A percentile compares a stretch with the other conserved stretches of the same genome.
phyloP scores from a whole-genome alignment of 768 basidiomycete genomes.

The Tulasnella sp. region DNA sequence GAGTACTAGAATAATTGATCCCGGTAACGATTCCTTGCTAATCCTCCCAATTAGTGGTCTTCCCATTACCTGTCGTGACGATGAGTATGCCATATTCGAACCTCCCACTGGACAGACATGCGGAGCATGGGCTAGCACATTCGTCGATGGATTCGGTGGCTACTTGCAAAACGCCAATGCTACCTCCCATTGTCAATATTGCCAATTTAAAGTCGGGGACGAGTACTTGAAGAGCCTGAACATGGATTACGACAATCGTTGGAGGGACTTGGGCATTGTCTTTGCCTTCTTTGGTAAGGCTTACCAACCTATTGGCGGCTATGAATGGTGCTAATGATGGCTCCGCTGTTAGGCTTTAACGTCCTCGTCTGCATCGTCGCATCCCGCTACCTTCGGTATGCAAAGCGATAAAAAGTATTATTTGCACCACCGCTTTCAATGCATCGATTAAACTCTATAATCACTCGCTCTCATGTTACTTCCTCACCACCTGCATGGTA shows the following conservation, averaged over 20 bases:
- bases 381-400: slow-evolving; percentile 66
- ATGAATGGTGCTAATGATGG: not conserved
- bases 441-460: not conserved
- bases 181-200: slow-evolving; percentile 64
- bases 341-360: slow-evolving; percentile 55
- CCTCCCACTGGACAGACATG: slow-evolving; percentile 77
- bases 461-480: no score
- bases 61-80: slow-evolving; percentile 54
- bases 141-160: slow-evolving; percentile 59
- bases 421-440: not conserved
- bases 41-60: slow-evolving; percentile 54
- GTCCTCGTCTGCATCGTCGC: slow-evolving; percentile 52
- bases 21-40: slow-evolving; percentile 30
- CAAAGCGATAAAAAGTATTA: slow-evolving; percentile 49
- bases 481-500: no score
- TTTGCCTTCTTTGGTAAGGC: slow-evolving; percentile 57
- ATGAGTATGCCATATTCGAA: slow-evolving; percentile 67
- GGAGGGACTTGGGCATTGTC: slow-evolving; percentile 66
- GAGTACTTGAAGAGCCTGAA: slow-evolving; percentile 67
- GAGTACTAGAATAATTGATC: not conserved
- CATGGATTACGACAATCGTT: slow-evolving; percentile 56
- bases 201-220: slow-evolving; percentile 59
- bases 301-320: not conserved
- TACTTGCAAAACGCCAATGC: slow-evolving; percentile 67
- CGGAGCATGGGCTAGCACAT: slow-evolving; percentile 61